Evolutionary conservation across 441 rosid genomes (phyloP).

Genomic region (Gossypium lobatum): DNA sequence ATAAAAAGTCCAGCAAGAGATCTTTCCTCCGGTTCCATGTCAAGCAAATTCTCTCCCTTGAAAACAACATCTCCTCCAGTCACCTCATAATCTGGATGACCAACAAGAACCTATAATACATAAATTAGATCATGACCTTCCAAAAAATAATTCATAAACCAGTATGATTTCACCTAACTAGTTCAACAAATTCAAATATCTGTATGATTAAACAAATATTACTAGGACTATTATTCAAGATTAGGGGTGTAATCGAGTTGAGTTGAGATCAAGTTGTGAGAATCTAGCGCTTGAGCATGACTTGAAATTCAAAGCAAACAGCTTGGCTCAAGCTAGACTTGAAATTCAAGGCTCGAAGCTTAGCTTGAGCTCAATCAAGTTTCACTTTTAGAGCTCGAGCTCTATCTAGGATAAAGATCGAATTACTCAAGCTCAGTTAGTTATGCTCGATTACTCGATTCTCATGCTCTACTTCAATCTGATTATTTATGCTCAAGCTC

Average conservation of each 20-base stretch:
- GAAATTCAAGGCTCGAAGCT: too few species aligned
- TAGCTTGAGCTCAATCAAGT: background rate
- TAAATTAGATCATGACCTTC: background rate
- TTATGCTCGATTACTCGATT: too few species aligned
- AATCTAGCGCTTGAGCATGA: too few species aligned
- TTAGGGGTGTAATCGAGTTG: background rate
- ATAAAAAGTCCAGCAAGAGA: constrained; percentile 96
- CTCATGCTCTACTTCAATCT: too few species aligned
- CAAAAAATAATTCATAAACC: background rate
- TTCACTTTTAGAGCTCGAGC: background rate
- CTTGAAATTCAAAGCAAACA: too few species aligned
- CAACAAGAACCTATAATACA: constrained; percentile 69
- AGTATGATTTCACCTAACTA: background rate
- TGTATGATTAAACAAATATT: background rate
- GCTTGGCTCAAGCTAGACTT: too few species aligned
- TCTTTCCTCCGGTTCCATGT: constrained; percentile 90
- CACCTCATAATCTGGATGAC: constrained; percentile 94
- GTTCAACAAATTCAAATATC: background rate
- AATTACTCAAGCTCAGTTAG: too few species aligned
- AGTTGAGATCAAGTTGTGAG: too few species aligned
- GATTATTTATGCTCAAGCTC: too few species aligned
- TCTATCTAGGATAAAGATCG: background rate
- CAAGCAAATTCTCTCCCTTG: constrained; percentile 81
- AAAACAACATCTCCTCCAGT: constrained; percentile 78
- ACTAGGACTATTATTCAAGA: too few species aligned